Evolutionary conservation across 495 filamentous ascomycete genomes (phyloP).

Genomic region (Cairneyella variabilis): DNA sequence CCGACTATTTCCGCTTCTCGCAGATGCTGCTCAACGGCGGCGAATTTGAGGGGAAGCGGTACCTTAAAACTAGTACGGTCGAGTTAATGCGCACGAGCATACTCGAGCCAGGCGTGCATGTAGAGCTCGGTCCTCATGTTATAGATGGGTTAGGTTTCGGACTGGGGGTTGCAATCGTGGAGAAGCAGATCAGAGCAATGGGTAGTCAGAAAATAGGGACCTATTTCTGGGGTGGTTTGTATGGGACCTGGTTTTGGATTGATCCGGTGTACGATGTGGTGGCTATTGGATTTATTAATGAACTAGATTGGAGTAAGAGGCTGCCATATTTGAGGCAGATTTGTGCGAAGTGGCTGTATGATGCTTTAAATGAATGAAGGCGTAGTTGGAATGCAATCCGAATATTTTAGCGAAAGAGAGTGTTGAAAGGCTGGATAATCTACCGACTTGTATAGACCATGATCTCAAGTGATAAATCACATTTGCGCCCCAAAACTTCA

Average conservation of each 20-base stretch:
- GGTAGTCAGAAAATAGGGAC: neutral
- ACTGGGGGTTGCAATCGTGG: neutral
- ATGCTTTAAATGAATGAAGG: constrained; percentile 2
- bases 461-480: too few relatives aligned
- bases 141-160: neutral
- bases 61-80: neutral
- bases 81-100: constrained; percentile 7
- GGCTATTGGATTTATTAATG: neutral
- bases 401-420: too few relatives aligned
- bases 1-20: constrained; percentile 1
- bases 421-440: too few relatives aligned
- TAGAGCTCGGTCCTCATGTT: neutral
- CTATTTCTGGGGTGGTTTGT: constrained; percentile 1
- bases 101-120: neutral
- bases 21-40: constrained; percentile 8
- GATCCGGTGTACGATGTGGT: neutral
- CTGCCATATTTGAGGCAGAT: neutral
- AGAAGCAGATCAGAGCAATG: neutral
- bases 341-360: neutral
- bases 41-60: constrained; percentile 3
- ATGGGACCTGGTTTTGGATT: constrained; percentile 8
- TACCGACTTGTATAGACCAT: too few relatives aligned
- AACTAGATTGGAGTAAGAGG: neutral
- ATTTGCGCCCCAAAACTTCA: too few relatives aligned
- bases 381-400: too few relatives aligned